Conservation (phyloP, 495 filamentous ascomycete species). For the Xylaria palmicola region DNA sequence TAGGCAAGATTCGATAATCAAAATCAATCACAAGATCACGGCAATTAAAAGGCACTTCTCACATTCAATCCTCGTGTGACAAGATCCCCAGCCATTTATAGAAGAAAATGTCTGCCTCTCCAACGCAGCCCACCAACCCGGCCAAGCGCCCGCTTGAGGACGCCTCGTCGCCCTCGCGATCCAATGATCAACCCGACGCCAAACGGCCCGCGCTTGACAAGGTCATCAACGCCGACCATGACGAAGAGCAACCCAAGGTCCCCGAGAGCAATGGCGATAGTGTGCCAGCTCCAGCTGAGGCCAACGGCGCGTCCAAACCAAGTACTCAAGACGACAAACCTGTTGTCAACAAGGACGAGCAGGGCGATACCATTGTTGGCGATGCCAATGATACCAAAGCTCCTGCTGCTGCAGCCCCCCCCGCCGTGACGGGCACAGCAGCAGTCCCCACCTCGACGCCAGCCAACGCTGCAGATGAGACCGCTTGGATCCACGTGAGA, state of each 20-base stretch:
- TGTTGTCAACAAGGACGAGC: conserved; percentile 58
- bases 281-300: conserved; percentile 29
- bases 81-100: conserved; percentile 33
- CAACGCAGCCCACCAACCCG: conserved; percentile 52
- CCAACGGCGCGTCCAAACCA: conserved; percentile 46
- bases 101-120: conserved; percentile 55
- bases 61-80: conserved; percentile 29
- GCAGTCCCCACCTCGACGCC: conserved; percentile 23
- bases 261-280: conserved; percentile 40
- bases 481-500: conserved; percentile 92
- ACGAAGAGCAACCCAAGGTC: conserved; percentile 38
- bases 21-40: conserved; percentile 45
- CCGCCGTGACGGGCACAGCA: conserved; percentile 33
- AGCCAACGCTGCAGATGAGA: conserved; percentile 68
- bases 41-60: conserved; percentile 32
- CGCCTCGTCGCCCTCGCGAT: conserved; percentile 87
- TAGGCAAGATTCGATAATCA: conserved; percentile 55
- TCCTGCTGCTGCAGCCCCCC: conserved; percentile 36
- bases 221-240: conserved; percentile 59
- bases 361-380: conserved; percentile 66
- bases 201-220: conserved; percentile 97
- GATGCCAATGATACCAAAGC: conserved; percentile 59
- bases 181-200: conserved; percentile 89
- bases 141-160: conserved; percentile 96
- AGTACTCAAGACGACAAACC: conserved; percentile 54